phyloP scores from a whole-genome alignment of 108 stramenopile species.

The Pseudonitzschia delicatissima region DNA sequence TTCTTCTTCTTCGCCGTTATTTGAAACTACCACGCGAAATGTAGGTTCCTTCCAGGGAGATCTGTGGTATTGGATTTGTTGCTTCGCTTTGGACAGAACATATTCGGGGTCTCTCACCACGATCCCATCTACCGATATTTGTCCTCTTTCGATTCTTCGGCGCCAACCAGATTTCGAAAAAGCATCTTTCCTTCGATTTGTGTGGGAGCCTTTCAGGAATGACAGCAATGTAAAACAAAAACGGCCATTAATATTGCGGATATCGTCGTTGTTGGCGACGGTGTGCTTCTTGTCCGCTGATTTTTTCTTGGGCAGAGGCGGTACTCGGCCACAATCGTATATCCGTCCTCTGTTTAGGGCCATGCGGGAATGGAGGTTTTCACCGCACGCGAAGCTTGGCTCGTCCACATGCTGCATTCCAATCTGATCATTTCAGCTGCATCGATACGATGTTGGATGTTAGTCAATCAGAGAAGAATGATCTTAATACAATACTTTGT shows the following conservation, averaged over 20 bases:
- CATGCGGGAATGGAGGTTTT: too few species aligned
- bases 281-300: not conserved
- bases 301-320: slow-evolving; percentile 1
- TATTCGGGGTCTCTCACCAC: not conserved
- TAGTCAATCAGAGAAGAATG: too few species aligned
- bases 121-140: not conserved
- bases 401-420: too few species aligned
- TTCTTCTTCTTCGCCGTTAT: not conserved
- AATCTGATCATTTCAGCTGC: too few species aligned
- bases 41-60: not conserved
- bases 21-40: not conserved
- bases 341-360: slow-evolving; percentile 2
- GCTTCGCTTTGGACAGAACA: not conserved
- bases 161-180: slow-evolving; percentile 10
- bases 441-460: too few species aligned
- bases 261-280: not conserved
- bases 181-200: not conserved
- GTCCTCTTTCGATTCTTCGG: not conserved
- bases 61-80: not conserved
- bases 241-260: not conserved
- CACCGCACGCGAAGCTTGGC: too few species aligned
- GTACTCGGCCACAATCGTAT: slow-evolving; percentile 4
- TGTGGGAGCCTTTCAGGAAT: not conserved
- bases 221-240: not conserved
- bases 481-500: too few species aligned